Base-by-base conservation (phyloP, 768 basidiomycete species). In the Tylopilus cervinicoccineus region DNA sequence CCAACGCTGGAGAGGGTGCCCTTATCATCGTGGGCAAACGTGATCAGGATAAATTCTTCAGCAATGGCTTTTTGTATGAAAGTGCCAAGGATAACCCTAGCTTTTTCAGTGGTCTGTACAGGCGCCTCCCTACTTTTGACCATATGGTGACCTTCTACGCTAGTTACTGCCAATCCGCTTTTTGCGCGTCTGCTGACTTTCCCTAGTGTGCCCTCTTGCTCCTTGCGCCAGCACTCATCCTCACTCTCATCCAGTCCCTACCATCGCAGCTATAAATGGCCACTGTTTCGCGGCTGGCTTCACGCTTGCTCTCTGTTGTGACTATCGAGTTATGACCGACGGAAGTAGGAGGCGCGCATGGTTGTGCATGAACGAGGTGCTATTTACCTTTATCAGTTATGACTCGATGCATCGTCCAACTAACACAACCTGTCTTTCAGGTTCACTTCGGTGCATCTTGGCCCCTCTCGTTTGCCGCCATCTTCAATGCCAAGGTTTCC, bases 311-410 rank as follows among this genome's bases (percentile, higher is more conserved):
- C 67, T 96, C 41, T 78, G 76, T 4, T 94, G 90, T 63, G 93
- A 96, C 66, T 93, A 89, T 69, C 80, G 93, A 33, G 76, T 95
- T 47, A 93, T 94, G 84, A 88, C 82, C 13, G 84, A 88, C 55
- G 92, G 86, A 14, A 83, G 73, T 58, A 78, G 76, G 56, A 83
- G 83, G 26, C 82, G 84, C 59, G 84, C 86, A 1, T 93, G 91
- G 86, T 68, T 89, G 43, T 89, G 84, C 63, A 95, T 96, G 93
- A 97, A 95, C 61, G 93, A 95, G 72, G 86, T 88, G 50, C 26
- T 3, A 2, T 38, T 32, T 23, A 8, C 33, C 23, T 19, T 13
- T 7, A 22, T 44, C 22, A 4, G 6, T 40, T 28, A 5, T n/a
- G 8, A 23, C 24, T 41, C 16, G 27, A 17, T 14, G 17, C 16